A percentile compares a stretch with the other conserved stretches of the same genome.
Evolutionary conservation across 257 asterid genomes (phyloP).

Genomic region (Penstemon eatonii): DNA sequence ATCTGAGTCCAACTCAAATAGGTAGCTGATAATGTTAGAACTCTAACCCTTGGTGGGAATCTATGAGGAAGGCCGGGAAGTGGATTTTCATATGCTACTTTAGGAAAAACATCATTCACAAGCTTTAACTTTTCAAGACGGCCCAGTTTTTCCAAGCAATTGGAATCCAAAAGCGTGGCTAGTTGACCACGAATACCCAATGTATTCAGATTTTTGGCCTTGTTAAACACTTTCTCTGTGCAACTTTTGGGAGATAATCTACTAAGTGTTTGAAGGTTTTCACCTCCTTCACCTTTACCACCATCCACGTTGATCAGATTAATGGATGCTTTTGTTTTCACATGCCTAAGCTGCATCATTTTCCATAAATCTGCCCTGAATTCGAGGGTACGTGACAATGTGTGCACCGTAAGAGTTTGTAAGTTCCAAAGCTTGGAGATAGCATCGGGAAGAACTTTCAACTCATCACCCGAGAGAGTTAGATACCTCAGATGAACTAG

Average conservation of each 20-base stretch:
- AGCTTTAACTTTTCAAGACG: too few species aligned
- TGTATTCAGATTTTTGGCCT: too few species aligned
- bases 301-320: not conserved
- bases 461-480: too few species aligned
- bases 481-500: too few species aligned
- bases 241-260: slow-evolving; percentile 24
- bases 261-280: slow-evolving; percentile 31
- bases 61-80: slow-evolving; percentile 10
- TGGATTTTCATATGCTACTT: not conserved
- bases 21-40: slow-evolving; percentile 27
- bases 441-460: too few species aligned
- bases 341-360: slow-evolving; percentile 26
- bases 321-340: slow-evolving; percentile 26
- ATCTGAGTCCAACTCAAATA: slow-evolving; percentile 28
- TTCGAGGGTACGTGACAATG: too few species aligned
- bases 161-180: too few species aligned
- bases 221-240: slow-evolving; percentile 9
- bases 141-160: too few species aligned
- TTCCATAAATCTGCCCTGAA: too few species aligned
- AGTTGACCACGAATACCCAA: too few species aligned
- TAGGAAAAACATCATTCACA: not conserved
- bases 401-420: too few species aligned
- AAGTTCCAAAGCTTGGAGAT: too few species aligned
- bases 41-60: slow-evolving; percentile 26
- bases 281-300: not conserved